These are phyloP conservation scores for Astragalus membranaceus DNA, from an alignment of 306 rosid genomes.

Conservation along the genomic window DNA sequence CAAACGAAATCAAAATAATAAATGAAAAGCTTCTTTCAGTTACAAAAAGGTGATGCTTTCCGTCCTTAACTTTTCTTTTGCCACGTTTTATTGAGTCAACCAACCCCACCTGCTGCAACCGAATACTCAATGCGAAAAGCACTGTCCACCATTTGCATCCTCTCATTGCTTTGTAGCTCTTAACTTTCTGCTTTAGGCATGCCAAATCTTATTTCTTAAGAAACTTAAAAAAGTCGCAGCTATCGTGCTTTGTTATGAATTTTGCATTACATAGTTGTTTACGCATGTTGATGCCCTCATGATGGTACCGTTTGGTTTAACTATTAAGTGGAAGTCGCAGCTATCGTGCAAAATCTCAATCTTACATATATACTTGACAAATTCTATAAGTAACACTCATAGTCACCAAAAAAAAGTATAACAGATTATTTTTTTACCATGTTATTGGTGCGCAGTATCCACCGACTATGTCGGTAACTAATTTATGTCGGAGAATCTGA, in stretches of 20 bases:
- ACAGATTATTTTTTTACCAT: no score
- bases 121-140: constrained; percentile 9
- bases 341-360: background rate
- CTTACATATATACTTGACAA: no score
- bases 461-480: no score
- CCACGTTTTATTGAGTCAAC: constrained; percentile 8
- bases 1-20: no score
- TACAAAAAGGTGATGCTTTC: constrained; percentile 4
- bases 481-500: no score
- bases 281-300: constrained; percentile 27
- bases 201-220: constrained; percentile 11
- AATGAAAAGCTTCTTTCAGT: constrained; percentile 14
- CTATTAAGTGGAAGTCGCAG: background rate
- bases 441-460: no score
- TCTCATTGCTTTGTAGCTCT: constrained; percentile 21
- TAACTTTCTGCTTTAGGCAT: constrained; percentile 19
- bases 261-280: background rate
- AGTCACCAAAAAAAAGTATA: no score
- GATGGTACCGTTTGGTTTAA: no score
- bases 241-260: background rate
- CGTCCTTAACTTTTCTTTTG: constrained; percentile 9
- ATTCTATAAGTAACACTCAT: no score
- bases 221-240: background rate
- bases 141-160: constrained; percentile 10
- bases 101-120: constrained; percentile 23